Percentiles rank a stretch among this genome's conserved stretches.
Conservation (phyloP, 306 rosid species). For the Nissolia schottii region DNA sequence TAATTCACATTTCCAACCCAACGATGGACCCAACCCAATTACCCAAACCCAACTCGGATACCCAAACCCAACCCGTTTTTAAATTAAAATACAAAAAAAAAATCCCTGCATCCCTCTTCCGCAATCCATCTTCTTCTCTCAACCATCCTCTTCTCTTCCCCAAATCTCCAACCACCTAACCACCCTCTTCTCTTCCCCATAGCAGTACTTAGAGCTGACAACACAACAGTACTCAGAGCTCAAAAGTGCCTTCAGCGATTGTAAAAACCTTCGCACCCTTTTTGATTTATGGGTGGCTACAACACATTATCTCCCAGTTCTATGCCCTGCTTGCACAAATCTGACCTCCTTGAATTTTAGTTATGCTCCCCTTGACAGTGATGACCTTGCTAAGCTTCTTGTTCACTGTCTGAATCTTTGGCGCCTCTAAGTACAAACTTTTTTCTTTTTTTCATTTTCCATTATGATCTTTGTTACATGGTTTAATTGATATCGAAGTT, state of each 20-base stretch:
- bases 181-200: too few species aligned
- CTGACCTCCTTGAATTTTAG: slow-evolving; percentile 77
- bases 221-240: slow-evolving; percentile 51
- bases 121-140: too few species aligned
- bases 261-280: slow-evolving; percentile 60
- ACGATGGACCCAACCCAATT: too few species aligned
- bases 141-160: too few species aligned
- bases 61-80: too few species aligned
- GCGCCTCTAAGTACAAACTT: slow-evolving; percentile 72
- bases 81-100: too few species aligned
- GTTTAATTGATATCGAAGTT: slow-evolving; percentile 6
- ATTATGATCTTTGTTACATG: background rate
- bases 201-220: slow-evolving; percentile 61
- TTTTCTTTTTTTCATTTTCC: background rate
- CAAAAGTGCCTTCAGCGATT: slow-evolving; percentile 51
- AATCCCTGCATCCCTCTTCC: too few species aligned
- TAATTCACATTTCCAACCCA: too few species aligned
- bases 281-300: slow-evolving; percentile 71
- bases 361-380: slow-evolving; percentile 52
- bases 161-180: too few species aligned
- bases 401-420: slow-evolving; percentile 58
- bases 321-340: slow-evolving; percentile 59
- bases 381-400: slow-evolving; percentile 58
- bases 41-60: too few species aligned
- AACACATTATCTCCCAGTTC: slow-evolving; percentile 51